A percentile compares a stretch with the other conserved stretches of the same genome.
phyloP scores from a whole-genome alignment of 139 green algal genomes.

The Haematococcus lacustris region DNA sequence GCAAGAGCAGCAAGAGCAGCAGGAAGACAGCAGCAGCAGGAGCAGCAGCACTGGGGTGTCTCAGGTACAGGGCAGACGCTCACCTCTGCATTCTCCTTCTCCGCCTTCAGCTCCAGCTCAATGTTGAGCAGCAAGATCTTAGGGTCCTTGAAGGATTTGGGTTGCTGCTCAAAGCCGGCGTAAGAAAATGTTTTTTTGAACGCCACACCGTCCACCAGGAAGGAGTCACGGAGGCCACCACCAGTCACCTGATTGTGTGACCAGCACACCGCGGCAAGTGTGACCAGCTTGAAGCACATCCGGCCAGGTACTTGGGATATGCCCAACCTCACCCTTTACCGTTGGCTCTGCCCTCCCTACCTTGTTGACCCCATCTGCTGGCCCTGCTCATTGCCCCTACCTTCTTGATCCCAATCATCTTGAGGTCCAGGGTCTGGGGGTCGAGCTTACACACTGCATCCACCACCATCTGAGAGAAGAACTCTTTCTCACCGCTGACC shows the following conservation, averaged over 20 bases:
- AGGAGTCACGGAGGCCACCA: constrained; percentile 88
- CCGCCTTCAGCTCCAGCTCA: constrained; percentile 96
- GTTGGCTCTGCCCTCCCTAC: neutral
- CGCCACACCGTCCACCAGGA: constrained; percentile 95
- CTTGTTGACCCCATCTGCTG: neutral
- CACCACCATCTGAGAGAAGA: constrained; percentile 96
- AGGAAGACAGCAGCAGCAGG: too few relatives aligned
- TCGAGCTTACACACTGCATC: constrained; percentile 86
- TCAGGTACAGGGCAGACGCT: neutral
- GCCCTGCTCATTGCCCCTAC: too few relatives aligned
- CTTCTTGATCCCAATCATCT: constrained; percentile 95
- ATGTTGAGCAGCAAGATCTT: constrained; percentile 98
- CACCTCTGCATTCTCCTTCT: constrained; percentile 97
- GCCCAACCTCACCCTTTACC: neutral
- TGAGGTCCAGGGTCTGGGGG: constrained; percentile 69
- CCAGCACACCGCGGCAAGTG: constrained; percentile 7
- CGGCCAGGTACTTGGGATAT: too few relatives aligned
- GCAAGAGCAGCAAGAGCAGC: too few relatives aligned
- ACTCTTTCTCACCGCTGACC: constrained; percentile 91
- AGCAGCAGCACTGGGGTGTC: too few relatives aligned
- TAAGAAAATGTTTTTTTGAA: constrained; percentile 99
- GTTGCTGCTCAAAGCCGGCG: constrained; percentile 99
- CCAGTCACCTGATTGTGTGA: constrained; percentile 72
- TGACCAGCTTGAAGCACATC: neutral
- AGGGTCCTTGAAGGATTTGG: constrained; percentile 72